Base-by-base conservation (phyloP, 495 filamentous ascomycete genomes). In the Lepraria neglecta region DNA sequence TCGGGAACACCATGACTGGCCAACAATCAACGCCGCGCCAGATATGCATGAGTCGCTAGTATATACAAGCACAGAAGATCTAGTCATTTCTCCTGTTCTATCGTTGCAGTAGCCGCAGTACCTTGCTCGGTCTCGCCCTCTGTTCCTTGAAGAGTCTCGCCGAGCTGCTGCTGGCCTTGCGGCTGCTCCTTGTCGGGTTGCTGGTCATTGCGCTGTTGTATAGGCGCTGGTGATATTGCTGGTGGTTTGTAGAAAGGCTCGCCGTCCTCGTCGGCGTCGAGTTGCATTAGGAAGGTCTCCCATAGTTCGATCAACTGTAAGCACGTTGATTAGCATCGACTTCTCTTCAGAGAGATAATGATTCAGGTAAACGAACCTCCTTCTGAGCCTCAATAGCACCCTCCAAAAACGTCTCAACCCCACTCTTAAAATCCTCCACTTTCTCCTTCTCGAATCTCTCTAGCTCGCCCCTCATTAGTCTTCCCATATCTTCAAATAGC, bases 391-490 rank as follows among this genome's bases (percentile, higher is more conserved):
- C 94, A 4, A 98, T 91, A 9, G 92, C 89, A 61, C 92, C 89
- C 75, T 98, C 94, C 65, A 98, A 76, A 73, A 92, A 98, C 0
- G 94, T 98, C 77, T 98, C 94, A 3, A 98, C 92, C 0, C 90
- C 95, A 62, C 87, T 92, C 77, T 97, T 98, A 75, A 98, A 98
- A 72, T 98, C 94, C 71, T 98, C 94, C 9, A 98, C 94, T 78
- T 98, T 98, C 76, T 98, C 94, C 67, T 83, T 83, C 77, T 97
- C 94, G 68, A 98, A 98, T 31, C 91, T 79, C 64, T 97, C 94
- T 62, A 98, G 78, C 73, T 98, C 94, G 33, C 78, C 76, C 44
- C 90, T 82, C 91, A 98, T 92, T 70, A 96, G 76, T 30, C 90
- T 81, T 14, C 94, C 94, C 94, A 98, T 97, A 70, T 98, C 95